Evolutionary conservation across 768 basidiomycete genomes (phyloP).

Genomic region (Asterophora lycoperdoides): DNA sequence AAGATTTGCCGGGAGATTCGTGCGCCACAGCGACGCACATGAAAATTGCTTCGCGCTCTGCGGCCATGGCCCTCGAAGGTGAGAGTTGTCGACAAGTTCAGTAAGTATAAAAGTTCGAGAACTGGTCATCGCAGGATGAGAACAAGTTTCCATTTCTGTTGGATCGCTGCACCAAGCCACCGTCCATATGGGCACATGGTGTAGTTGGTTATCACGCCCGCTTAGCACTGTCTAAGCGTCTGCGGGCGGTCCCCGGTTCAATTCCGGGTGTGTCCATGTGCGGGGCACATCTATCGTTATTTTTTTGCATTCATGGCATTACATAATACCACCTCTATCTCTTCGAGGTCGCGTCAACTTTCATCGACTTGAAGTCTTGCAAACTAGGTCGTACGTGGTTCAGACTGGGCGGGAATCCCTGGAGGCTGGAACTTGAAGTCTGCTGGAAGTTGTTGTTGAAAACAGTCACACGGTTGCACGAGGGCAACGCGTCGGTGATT

Average conservation of each 20-base stretch:
- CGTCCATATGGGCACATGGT: constrained; percentile 4
- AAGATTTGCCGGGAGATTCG: constrained; percentile 22
- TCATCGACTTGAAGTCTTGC: too few species aligned
- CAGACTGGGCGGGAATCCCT: too few species aligned
- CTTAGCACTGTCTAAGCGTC: neutral
- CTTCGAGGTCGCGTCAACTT: neutral
- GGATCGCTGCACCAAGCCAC: neutral
- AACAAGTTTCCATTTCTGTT: neutral
- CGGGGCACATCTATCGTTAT: too few species aligned
- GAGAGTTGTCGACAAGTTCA: too few species aligned
- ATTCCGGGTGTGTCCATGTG: constrained; percentile 12
- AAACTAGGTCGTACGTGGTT: too few species aligned
- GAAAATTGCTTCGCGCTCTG: constrained; percentile 12
- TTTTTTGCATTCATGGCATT: too few species aligned
- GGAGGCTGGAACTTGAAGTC: too few species aligned
- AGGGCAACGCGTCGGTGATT: constrained; percentile 7
- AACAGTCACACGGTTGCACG: constrained; percentile 8
- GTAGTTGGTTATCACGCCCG: constrained; percentile 12
- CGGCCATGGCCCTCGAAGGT: neutral
- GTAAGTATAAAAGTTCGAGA: neutral
- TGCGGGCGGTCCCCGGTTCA: constrained; percentile 7
- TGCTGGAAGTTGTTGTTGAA: neutral
- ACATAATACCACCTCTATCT: neutral
- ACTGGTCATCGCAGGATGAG: too few species aligned
- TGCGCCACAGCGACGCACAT: constrained; percentile 24